phyloP scores from a whole-genome alignment of 2,329 filamentous ascomycete genomes.

The Pyricularia pennisetigena region DNA sequence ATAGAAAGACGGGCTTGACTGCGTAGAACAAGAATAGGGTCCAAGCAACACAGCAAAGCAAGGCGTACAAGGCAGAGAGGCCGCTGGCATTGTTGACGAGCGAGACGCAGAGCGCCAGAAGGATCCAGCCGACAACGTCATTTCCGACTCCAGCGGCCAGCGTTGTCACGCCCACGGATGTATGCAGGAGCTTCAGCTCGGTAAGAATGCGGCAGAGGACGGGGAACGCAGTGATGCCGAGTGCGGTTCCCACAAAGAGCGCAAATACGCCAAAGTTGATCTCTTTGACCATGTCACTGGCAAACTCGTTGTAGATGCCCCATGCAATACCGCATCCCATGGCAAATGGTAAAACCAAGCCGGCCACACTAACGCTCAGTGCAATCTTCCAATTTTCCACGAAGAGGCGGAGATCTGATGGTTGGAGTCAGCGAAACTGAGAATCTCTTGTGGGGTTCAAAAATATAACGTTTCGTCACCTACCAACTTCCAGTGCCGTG shows the following conservation, averaged over 20 bases:
- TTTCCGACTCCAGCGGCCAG: constrained; percentile 88
- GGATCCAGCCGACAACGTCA: constrained; percentile 83
- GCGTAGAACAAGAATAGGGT: constrained; percentile 63
- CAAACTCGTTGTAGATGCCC: constrained; percentile 70
- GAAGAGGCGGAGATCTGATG: constrained; percentile 59
- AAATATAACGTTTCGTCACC: neutral
- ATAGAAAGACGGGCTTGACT: constrained; percentile 66
- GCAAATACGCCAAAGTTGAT: constrained; percentile 46
- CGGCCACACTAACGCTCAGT: constrained; percentile 64
- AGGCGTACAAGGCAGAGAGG: constrained; percentile 73
- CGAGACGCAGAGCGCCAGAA: constrained; percentile 86
- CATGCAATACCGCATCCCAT: constrained; percentile 72
- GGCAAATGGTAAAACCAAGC: constrained; percentile 76
- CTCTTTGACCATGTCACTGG: constrained; percentile 25
- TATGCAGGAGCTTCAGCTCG: constrained; percentile 76
- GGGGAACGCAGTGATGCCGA: constrained; percentile 86
- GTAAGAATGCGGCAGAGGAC: constrained; percentile 91
- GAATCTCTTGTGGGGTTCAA: constrained; percentile 27
- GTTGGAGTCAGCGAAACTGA: neutral
- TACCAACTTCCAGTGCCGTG: constrained; percentile 61
- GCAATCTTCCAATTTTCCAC: constrained; percentile 74
- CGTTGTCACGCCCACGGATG: constrained; percentile 78
- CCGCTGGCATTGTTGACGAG: constrained; percentile 82
- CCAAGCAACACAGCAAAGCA: constrained; percentile 68
- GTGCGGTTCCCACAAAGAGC: constrained; percentile 80